Evolutionary conservation across 208 protist genomes (phyloP).

Genomic region (Trypanosoma grayi): DNA sequence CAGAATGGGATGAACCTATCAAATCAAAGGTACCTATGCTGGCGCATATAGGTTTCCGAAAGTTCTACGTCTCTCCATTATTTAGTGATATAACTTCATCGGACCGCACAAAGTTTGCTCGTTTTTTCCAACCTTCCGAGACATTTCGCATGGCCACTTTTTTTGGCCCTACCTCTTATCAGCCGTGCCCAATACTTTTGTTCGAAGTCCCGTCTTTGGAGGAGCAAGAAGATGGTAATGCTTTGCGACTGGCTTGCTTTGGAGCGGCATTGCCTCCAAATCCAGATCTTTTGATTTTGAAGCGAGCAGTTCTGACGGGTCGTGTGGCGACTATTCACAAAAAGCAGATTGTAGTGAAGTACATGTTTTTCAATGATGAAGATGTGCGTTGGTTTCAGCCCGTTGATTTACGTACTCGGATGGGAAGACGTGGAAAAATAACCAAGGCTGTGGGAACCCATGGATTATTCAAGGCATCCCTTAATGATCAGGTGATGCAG

Average conservation of each 20-base stretch:
- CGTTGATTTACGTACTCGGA: conserved; percentile 96
- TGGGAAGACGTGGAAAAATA: conserved; percentile 94
- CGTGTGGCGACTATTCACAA: conserved; percentile 89
- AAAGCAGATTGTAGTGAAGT: conserved; percentile 94
- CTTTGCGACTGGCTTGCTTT: conserved; percentile 73
- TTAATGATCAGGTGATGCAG: conserved; percentile 93
- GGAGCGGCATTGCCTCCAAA: conserved; percentile 77
- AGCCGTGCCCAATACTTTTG: conserved; percentile 80
- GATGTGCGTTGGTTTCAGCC: conserved; percentile 97
- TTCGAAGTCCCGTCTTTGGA: conserved; percentile 86
- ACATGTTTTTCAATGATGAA: conserved; percentile 94
- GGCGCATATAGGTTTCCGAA: conserved; percentile 85
- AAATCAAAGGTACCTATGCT: conserved; percentile 90
- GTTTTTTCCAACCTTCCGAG: conserved; percentile 82
- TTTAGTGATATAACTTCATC: conserved; percentile 83
- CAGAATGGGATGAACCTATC: conserved; percentile 77
- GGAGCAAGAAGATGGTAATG: conserved; percentile 68
- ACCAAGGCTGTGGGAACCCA: conserved; percentile 95
- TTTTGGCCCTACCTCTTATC: conserved; percentile 86
- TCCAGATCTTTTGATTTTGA: conserved; percentile 79
- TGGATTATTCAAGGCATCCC: conserved; percentile 95
- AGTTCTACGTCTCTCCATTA: conserved; percentile 89
- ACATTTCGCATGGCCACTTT: conserved; percentile 84
- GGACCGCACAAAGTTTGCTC: conserved; percentile 81
- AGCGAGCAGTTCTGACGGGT: conserved; percentile 72